Conservation (phyloP, 768 basidiomycete species). For the Mycena belliarum region DNA sequence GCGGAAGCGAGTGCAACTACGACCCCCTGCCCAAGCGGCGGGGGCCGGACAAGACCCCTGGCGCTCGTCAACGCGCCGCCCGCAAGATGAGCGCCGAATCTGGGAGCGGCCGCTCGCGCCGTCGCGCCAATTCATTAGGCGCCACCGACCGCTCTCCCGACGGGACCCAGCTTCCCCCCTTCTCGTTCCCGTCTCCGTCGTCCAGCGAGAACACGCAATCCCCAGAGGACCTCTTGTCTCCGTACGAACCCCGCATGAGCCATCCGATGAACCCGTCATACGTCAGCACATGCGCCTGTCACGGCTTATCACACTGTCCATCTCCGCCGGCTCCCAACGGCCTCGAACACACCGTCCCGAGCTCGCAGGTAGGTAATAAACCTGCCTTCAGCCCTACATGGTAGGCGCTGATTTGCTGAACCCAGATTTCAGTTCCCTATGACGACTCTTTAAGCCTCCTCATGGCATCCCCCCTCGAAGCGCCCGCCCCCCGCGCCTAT, state of each 20-base stretch:
- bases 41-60: slow-evolving; percentile 79
- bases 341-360: neutral
- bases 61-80: slow-evolving; percentile 67
- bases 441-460: slow-evolving; percentile 9
- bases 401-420: slow-evolving; percentile 16
- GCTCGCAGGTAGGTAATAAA: slow-evolving; percentile 20
- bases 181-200: slow-evolving; percentile 22
- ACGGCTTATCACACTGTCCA: slow-evolving; percentile 32
- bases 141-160: slow-evolving; percentile 1
- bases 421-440: slow-evolving; percentile 17
- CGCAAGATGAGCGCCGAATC: slow-evolving; percentile 41
- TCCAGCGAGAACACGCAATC: slow-evolving; percentile 21
- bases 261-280: slow-evolving; percentile 1
- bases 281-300: slow-evolving; percentile 27
- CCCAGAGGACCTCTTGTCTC: slow-evolving; percentile 17
- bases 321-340: neutral
- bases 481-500: slow-evolving; percentile 21
- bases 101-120: slow-evolving; percentile 34
- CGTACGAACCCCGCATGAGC: slow-evolving; percentile 1
- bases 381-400: neutral
- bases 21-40: slow-evolving; percentile 75
- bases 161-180: slow-evolving; percentile 8
- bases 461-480: slow-evolving; percentile 21
- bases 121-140: slow-evolving; percentile 30
- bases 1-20: slow-evolving; percentile 57